Evolutionary conservation across 2,329 filamentous ascomycete species (phyloP).

Genomic region (Albifimbria verrucaria): DNA sequence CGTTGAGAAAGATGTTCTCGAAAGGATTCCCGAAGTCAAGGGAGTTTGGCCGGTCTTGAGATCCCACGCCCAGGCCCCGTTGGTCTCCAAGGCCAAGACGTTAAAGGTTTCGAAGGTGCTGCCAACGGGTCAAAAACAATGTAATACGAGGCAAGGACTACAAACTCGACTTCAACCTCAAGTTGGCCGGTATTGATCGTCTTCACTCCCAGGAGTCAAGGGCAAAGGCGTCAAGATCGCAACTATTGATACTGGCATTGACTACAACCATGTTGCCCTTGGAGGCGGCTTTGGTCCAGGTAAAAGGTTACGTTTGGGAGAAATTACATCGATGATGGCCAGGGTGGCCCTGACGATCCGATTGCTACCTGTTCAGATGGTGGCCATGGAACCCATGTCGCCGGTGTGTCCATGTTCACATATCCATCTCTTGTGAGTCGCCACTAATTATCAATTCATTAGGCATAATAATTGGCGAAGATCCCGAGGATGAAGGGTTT

Average conservation of each 20-base stretch:
- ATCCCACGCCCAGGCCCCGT: constrained; percentile 4
- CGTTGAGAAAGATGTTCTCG: constrained; percentile 1
- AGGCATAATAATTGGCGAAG: constrained; percentile 3
- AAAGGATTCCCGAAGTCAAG: constrained; percentile 6
- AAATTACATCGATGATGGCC: not conserved
- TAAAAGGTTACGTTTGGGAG: not conserved
- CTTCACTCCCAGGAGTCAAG: not conserved
- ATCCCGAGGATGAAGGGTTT: constrained; percentile 5
- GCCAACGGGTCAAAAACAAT: not conserved
- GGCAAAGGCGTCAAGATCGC: constrained; percentile 1
- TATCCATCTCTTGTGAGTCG: not conserved
- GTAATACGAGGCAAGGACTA: constrained; percentile 8
- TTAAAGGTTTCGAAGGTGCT: not conserved
- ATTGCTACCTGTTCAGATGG: constrained; percentile 8
- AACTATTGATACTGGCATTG: not conserved
- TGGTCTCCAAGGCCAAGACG: not conserved
- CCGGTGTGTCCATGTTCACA: not conserved
- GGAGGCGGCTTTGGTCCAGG: constrained; percentile 1
- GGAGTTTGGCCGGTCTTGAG: constrained; percentile 6
- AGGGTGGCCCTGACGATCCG: constrained; percentile 3
- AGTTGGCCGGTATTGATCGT: not conserved
- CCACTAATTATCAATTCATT: not conserved
- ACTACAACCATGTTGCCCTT: not conserved
- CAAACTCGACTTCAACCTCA: constrained; percentile 3
- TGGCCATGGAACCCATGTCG: constrained; percentile 4